Evolutionary conservation across 306 rosid genomes (phyloP), one percentile per base, ranked within the genome.

Genomic region (Begonia loranthoides): DNA sequence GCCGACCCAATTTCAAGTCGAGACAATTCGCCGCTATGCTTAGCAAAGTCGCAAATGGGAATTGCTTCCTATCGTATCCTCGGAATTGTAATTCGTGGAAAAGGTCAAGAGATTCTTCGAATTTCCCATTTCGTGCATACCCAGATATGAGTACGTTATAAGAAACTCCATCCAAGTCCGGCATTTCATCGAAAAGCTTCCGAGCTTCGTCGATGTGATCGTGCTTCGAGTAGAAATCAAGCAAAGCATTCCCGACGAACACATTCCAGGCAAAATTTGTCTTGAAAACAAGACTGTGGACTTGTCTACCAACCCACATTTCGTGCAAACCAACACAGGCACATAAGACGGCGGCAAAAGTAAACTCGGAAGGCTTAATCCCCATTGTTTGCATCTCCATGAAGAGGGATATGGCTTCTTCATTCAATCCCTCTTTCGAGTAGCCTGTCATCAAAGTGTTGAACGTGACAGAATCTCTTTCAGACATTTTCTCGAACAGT

Each of bases 171-270:
- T 88, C 97, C 71, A 84, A 54, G 64, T 77, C 79, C 2, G 84
- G 93, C 95, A 84, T 84, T 76, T 81, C 89, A 43, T 66, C 17
- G 50, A 84, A 84, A 47, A 81, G 84, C 48, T 55, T 74, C 61
- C 70, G 63, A 9, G 76, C 87, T 50, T 75, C 87, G 34, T 48
- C 61, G 53, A 77, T 53, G 17, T 47, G 56, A 51, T 76, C 80
- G 47, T 81, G 87, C 73, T 88, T 88, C 1, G 89, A 77, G 61
- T 88, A 88, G 76, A 77, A 88, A 61, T 88, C 89, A 9, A 88
- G 95, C 73, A 88, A 81, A 51, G 87, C 87, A 77, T 84, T 84
- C 51, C 89, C 93, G 68, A 84, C 84, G 66, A 88, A 87, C 60
- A 88, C 93, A 52, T 84, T 71, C 80, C 82, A 71, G 13, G 66